Percentiles rank a stretch among this genome's conserved stretches.
Conservation (phyloP, 129 eudicot genomes). For the Chrysanthemum seticuspe region DNA sequence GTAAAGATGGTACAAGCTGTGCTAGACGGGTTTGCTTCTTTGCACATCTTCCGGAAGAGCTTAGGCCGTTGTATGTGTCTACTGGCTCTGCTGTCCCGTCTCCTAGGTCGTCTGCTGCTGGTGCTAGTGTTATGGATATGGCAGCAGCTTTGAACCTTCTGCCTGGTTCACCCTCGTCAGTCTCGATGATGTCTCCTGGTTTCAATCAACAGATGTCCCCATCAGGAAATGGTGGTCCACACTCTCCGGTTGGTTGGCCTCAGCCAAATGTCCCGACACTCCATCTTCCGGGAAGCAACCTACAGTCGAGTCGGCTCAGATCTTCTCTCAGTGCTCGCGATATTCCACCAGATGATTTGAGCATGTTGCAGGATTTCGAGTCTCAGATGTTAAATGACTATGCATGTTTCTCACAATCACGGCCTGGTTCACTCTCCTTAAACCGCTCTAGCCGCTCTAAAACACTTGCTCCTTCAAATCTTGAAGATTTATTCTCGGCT, state of each 20-base stretch:
- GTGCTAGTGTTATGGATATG: slow-evolving; percentile 73
- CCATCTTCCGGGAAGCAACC: slow-evolving; percentile 84
- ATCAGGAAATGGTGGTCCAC: slow-evolving; percentile 39
- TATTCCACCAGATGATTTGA: slow-evolving; percentile 65
- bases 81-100: slow-evolving; percentile 92
- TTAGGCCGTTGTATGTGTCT: slow-evolving; percentile 71
- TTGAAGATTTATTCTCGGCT: slow-evolving; percentile 75
- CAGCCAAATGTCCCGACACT: slow-evolving; percentile 86
- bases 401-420: slow-evolving; percentile 63
- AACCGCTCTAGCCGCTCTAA: slow-evolving; percentile 55
- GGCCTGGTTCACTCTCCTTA: slow-evolving; percentile 56
- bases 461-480: slow-evolving; percentile 79
- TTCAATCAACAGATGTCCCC: slow-evolving; percentile 82
- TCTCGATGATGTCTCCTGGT: slow-evolving; percentile 70
- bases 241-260: slow-evolving; percentile 66
- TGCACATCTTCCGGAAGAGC: slow-evolving; percentile 79
- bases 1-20: slow-evolving; percentile 84
- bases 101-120: slow-evolving; percentile 67
- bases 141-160: slow-evolving; percentile 80
- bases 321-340: slow-evolving; percentile 90
- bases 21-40: slow-evolving; percentile 81
- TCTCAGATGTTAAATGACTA: slow-evolving; percentile 54
- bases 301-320: slow-evolving; percentile 86
- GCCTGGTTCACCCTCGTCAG: slow-evolving; percentile 87
- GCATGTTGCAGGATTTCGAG: slow-evolving; percentile 62